Conservation (phyloP, 257 asterid genomes). For the Cruciata laevipes region DNA sequence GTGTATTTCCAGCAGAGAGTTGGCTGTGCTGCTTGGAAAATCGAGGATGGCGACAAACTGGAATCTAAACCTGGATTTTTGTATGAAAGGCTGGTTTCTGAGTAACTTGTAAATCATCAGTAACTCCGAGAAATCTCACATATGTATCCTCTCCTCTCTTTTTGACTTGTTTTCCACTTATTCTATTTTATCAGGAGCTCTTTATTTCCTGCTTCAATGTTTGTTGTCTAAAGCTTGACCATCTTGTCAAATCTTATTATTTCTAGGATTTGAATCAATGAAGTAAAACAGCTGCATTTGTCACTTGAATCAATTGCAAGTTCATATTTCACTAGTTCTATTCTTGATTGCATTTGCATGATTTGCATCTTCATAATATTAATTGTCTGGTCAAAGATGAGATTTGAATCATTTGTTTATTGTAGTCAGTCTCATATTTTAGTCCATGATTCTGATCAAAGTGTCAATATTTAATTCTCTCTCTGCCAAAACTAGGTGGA, state of each 20-base stretch:
- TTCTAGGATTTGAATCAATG: no score
- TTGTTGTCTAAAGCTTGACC: no score
- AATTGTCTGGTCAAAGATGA: neutral
- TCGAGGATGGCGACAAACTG: neutral
- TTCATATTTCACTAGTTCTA: neutral
- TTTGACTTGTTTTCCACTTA: no score
- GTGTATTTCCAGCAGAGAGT: constrained; percentile 12
- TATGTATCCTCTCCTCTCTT: no score
- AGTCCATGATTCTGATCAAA: neutral
- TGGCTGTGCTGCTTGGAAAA: neutral
- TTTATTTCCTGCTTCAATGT: neutral
- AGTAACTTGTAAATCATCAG: neutral
- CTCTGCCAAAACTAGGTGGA: neutral
- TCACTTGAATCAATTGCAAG: neutral
- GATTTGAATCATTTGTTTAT: neutral
- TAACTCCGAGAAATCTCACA: no score
- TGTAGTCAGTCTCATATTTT: neutral
- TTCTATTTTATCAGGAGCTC: neutral
- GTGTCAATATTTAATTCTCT: neutral
- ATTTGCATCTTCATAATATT: no score
- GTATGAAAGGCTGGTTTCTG: constrained; percentile 18
- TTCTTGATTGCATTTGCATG: neutral
- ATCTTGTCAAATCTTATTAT: no score
- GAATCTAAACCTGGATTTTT: constrained; percentile 8
- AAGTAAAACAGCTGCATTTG: no score